These are phyloP conservation scores for Neoascochyta sp. DNA, from an alignment of 2,329 filamentous ascomycete genomes.

Conservation along the genomic window DNA sequence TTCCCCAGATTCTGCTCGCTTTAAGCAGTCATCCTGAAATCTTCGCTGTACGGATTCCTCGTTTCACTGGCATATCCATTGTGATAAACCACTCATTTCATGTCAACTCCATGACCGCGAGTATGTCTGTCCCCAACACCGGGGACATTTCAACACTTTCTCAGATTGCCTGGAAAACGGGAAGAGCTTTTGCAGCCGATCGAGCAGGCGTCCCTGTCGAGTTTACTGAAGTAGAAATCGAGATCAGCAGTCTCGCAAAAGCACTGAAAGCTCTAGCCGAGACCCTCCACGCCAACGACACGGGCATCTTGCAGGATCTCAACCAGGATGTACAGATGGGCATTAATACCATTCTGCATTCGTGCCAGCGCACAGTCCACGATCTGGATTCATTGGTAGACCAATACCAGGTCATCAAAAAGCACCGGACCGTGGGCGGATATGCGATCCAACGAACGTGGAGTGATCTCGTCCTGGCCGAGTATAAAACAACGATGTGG, in stretches of 20 bases:
- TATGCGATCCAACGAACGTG: slow-evolving; percentile 44
- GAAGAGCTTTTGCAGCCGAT: slow-evolving; percentile 43
- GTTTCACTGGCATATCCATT: too few species aligned
- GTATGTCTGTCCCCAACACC: slow-evolving; percentile 35
- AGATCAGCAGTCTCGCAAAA: slow-evolving; percentile 43
- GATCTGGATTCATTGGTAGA: slow-evolving; percentile 46
- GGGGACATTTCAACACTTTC: slow-evolving; percentile 48
- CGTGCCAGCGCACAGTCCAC: slow-evolving; percentile 40
- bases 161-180: slow-evolving; percentile 46
- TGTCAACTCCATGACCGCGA: too few species aligned
- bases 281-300: slow-evolving; percentile 37
- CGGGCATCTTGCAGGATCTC: slow-evolving; percentile 32
- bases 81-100: too few species aligned
- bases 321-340: slow-evolving; percentile 36
- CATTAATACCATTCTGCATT: slow-evolving; percentile 40
- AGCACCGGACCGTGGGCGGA: slow-evolving; percentile 39
- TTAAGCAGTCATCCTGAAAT: too few species aligned
- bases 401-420: slow-evolving; percentile 45
- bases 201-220: slow-evolving; percentile 40
- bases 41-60: too few species aligned
- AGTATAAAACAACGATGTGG: slow-evolving; percentile 46
- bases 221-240: slow-evolving; percentile 43
- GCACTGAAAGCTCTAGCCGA: slow-evolving; percentile 46
- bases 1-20: slow-evolving; percentile 20
- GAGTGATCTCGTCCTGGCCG: slow-evolving; percentile 42